phyloP scores from a whole-genome alignment of 345 rosid species.

The Citrus mangshanensis region DNA sequence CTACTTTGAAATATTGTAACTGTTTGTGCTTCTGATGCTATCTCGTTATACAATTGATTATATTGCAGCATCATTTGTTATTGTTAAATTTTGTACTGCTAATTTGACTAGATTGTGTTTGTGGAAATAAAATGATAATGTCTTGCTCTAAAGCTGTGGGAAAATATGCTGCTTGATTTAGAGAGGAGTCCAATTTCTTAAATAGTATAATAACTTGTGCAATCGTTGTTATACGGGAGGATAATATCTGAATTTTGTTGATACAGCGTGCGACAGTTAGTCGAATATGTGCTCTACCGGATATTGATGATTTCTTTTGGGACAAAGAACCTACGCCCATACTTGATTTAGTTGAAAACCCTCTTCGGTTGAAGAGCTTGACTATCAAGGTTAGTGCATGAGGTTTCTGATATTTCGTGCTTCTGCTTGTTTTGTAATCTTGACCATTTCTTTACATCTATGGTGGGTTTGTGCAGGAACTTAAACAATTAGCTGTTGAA shows the following conservation, averaged over 20 bases:
- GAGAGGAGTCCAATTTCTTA: not conserved
- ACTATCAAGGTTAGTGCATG: slow-evolving; percentile 49
- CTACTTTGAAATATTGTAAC: not conserved
- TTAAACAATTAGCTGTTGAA: slow-evolving; percentile 71
- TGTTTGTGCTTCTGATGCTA: not conserved
- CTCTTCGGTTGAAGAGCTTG: slow-evolving; percentile 72
- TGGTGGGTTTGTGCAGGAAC: slow-evolving; percentile 46
- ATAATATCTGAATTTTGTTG: slow-evolving; percentile 17
- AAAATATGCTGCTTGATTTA: not conserved
- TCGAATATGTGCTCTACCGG: slow-evolving; percentile 52
- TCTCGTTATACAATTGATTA: not conserved
- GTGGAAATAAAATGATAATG: not conserved
- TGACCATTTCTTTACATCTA: slow-evolving; percentile 3
- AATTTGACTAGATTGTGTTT: not conserved
- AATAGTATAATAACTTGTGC: not conserved
- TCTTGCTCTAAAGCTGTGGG: not conserved
- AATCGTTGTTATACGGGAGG: not conserved
- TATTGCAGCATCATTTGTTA: not conserved
- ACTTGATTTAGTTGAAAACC: slow-evolving; percentile 78
- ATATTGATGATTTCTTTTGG: slow-evolving; percentile 65
- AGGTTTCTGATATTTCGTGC: not conserved
- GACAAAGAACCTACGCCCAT: slow-evolving; percentile 64
- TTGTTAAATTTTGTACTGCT: not conserved
- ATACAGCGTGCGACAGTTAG: slow-evolving; percentile 38
- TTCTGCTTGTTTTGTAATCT: not conserved